Conservation (phyloP, 768 basidiomycete genomes). For the Cystofilobasidium capitatum region DNA sequence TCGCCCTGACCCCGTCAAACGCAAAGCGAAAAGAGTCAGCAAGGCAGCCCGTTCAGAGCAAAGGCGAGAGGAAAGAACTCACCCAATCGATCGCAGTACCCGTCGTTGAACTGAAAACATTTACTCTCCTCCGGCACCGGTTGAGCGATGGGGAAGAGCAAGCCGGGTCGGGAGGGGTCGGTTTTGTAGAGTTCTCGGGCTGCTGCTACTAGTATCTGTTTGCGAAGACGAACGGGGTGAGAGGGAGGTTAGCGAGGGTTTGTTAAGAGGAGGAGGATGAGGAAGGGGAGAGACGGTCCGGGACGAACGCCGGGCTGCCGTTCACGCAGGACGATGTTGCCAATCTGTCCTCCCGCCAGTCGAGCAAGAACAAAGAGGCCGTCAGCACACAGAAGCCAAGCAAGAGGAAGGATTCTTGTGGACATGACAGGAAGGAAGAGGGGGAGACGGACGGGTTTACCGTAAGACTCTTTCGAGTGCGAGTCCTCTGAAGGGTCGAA, state of each 20-base stretch:
- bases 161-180: constrained; percentile 8
- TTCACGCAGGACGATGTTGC: constrained; percentile 10
- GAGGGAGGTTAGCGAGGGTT: background rate
- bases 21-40: no score
- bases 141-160: background rate
- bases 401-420: no score
- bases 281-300: background rate
- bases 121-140: background rate
- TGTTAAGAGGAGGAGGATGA: background rate
- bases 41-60: background rate
- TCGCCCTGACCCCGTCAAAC: background rate
- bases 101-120: constrained; percentile 19
- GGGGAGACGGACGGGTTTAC: background rate
- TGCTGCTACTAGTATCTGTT: background rate
- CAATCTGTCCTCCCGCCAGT: constrained; percentile 11
- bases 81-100: constrained; percentile 1
- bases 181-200: constrained; percentile 9
- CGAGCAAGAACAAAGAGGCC: no score
- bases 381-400: no score
- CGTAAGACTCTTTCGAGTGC: constrained; percentile 1
- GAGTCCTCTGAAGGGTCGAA: background rate
- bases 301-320: constrained; percentile 15
- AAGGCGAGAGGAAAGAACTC: background rate
- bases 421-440: background rate
- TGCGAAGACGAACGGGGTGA: background rate